These are phyloP conservation scores for Marvania coccoides DNA, from an alignment of 139 green algal genomes.

Conservation along the genomic window DNA sequence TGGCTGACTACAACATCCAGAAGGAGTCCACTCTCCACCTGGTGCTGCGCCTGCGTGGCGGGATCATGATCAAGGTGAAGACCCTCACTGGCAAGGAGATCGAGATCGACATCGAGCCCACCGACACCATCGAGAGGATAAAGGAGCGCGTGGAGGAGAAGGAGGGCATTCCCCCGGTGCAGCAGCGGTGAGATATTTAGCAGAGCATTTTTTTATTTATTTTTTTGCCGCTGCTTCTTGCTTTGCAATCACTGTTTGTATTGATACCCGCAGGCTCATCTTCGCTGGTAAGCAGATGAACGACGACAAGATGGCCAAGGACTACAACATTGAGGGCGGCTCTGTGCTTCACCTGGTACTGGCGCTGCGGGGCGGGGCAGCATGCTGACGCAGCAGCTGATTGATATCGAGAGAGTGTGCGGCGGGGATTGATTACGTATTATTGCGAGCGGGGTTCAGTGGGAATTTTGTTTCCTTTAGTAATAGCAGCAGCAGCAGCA, in stretches of 20 bases:
- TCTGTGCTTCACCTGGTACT: conserved; percentile 94
- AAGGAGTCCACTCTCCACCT: conserved; percentile 98
- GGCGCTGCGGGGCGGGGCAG: conserved; percentile 28
- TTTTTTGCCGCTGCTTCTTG: background rate
- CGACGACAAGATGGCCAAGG: conserved; percentile 95
- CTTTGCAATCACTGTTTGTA: background rate
- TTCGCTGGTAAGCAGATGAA: conserved; percentile 99
- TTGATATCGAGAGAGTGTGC: too few species aligned
- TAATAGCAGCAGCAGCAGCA: too few species aligned
- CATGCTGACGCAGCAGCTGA: too few species aligned
- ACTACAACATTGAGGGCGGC: conserved; percentile 99
- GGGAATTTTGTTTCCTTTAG: too few species aligned
- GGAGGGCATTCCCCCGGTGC: conserved; percentile 97
- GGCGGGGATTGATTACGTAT: too few species aligned
- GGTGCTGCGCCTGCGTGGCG: conserved; percentile 72
- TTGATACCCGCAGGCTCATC: conserved; percentile 61
- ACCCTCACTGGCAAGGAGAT: conserved; percentile 99
- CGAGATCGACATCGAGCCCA: conserved; percentile 98
- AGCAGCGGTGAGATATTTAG: conserved; percentile 93
- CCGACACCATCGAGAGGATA: conserved; percentile 95
- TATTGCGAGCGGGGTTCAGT: too few species aligned
- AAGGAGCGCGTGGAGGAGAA: conserved; percentile 99
- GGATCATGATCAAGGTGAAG: conserved; percentile 91
- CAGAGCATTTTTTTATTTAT: too few species aligned
- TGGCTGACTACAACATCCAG: conserved; percentile 94